Base-by-base conservation (phyloP, 305 asterid species). In the Solanum hybrid region DNA sequence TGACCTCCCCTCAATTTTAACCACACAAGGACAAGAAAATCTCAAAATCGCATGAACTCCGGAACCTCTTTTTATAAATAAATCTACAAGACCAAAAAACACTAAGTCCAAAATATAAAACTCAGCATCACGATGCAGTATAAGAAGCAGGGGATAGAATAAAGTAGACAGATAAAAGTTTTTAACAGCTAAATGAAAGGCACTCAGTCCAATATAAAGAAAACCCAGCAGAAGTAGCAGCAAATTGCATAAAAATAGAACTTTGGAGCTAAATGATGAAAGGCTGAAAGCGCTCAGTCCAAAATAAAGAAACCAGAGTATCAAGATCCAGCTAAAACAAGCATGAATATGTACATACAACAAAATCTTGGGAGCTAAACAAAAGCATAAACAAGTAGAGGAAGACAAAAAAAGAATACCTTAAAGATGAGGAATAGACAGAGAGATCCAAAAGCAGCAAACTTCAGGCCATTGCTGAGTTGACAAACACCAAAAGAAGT, bases 391-490 rank as follows among this genome's bases (percentile, higher is more conserved):
- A n/a, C 31, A 87, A 87, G 60, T 5, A 29, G 1, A 38, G 36
- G 46, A 66, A 87, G 34, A 26, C 35, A 2, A 37, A 32, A 24
- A 24, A 71, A 32, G 34, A 22, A 76, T 32, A 88, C 89, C 89
- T 64, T 46, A 37, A 77, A 2, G 22, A 42, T 75, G 9, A 75
- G 24, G 9, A 73, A 75, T 71, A 51, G 78, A 56, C 40, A 24
- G 60, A 31, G n/a, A 87, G 86, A 88, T 88, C 89, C 89, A 88
- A 76, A 77, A 77, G 84, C 72, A 36, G 79, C 35, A 76, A 77
- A 76, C 37, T 88, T 87, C 51, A 88, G 17, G 40, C 77, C 89
- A 88, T 88, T 32, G 72, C 72, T 22, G 72, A 64, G 72, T 64
- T 64, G 72, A 64, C 27, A 64, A 64, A 64, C 27, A 64, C 72